Base-by-base conservation (phyloP, 139 green algal genomes). In the Auxenochlorella pyrenoidosa region DNA sequence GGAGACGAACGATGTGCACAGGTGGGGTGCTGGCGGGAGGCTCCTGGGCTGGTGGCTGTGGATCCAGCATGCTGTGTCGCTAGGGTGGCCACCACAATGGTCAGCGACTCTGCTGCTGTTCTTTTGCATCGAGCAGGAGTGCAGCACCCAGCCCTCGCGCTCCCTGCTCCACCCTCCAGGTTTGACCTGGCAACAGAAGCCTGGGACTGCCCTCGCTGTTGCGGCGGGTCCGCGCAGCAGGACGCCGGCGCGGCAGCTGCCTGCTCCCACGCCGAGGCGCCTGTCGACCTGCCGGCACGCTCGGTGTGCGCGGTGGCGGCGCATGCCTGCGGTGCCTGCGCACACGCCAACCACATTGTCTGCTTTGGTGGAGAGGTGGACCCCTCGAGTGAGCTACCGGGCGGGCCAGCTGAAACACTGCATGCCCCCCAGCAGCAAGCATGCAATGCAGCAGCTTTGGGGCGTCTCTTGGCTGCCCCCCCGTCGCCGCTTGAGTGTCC, bases 331-430 rank as follows among this genome's bases (percentile, higher is more conserved):
- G 65, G 44, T 43, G 70, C 32, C n/a, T 94, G 91, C 70, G 4
- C 28, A 0, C 77, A 90, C 38, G 58, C 43, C 21, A 78, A 59
- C 47, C 84, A 86, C 22, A 12, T 94, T 0, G 44, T 94, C 26
- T 78, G 87, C 28, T 95, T 90, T 87, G 92, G 93, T 0, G 93
- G 93, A 1, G 93, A 95, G 84, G 92, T 95, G 76, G 89, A 94
- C 30, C 92, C 92, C 0, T 93, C 88, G 0, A 88, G 79, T 84
- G 58, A 84, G 79, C 24, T 51, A 21, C 3, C 1, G 28, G 5
- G 12, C 66, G 32, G 66, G 70, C 70, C 13, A 47, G 16, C 34
- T 44, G 70, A 24, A 1, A 13, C 19, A 43, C 5, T 26, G 60
- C 22, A 36, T 26, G 16, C 8, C 22, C 30, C 30, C 68, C 41